Conservation (phyloP, 352 stramenopile genomes). For the Pythium graminicola region DNA sequence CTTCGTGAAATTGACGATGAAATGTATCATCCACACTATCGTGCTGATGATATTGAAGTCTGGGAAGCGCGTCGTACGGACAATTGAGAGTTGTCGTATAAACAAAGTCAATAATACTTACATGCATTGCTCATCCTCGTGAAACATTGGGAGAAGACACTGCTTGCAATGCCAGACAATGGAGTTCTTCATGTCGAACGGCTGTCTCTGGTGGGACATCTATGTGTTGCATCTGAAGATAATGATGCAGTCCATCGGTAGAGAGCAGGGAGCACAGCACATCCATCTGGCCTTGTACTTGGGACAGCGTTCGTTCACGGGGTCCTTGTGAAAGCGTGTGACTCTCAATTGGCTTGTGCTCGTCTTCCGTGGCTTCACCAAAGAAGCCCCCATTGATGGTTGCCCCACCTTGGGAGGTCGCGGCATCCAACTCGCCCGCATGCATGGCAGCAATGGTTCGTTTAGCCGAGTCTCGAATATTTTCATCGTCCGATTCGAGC, state of each 20-base stretch:
- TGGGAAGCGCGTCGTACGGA: constrained; percentile 47
- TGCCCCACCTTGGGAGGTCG: not conserved
- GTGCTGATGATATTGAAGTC: constrained; percentile 86
- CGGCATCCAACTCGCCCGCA: constrained; percentile 38
- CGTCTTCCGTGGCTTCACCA: constrained; percentile 5
- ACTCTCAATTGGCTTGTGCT: constrained; percentile 13
- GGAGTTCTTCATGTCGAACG: constrained; percentile 53
- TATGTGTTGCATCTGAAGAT: constrained; percentile 48
- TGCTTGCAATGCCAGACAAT: constrained; percentile 63
- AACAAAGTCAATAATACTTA: no score
- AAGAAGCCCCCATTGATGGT: constrained; percentile 37
- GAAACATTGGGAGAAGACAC: constrained; percentile 18
- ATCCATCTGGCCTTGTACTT: constrained; percentile 48
- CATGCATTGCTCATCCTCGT: no score
- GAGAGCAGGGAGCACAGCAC: constrained; percentile 79
- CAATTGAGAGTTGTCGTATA: not conserved
- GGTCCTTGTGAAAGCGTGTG: constrained; percentile 3
- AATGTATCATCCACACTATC: constrained; percentile 70
- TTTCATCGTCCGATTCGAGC: constrained; percentile 44
- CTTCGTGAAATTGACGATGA: constrained; percentile 41
- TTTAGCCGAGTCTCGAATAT: constrained; percentile 37
- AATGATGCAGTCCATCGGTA: constrained; percentile 57
- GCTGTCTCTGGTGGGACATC: constrained; percentile 33
- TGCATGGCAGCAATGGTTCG: constrained; percentile 63
- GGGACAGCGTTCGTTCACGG: constrained; percentile 21